These are phyloP conservation scores for Botrytis tulipae DNA, from an alignment of 2,329 filamentous ascomycete genomes.

Conservation along the genomic window DNA sequence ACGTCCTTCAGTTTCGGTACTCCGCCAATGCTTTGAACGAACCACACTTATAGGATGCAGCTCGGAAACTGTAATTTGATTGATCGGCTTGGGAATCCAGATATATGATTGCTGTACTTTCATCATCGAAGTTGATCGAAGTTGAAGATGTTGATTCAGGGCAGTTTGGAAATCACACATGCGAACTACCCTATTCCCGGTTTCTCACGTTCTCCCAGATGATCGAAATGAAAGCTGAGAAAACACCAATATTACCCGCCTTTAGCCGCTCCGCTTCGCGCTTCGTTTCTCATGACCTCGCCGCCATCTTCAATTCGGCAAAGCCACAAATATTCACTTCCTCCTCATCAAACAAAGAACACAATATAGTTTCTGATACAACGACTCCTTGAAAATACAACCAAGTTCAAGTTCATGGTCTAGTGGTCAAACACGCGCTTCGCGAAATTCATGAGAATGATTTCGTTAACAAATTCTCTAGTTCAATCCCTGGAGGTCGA, in stretches of 20 bases:
- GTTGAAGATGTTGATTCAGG: background rate
- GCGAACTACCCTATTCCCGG: background rate
- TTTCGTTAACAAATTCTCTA: background rate
- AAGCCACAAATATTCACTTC: conserved; percentile 11
- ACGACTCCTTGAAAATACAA: background rate
- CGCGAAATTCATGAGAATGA: background rate
- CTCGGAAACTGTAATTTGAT: too few relatives aligned
- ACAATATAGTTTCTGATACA: background rate
- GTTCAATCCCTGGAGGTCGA: conserved; percentile 4
- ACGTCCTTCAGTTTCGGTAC: background rate
- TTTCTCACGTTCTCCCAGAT: too few relatives aligned
- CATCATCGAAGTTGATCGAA: background rate
- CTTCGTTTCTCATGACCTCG: background rate
- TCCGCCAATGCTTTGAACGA: background rate
- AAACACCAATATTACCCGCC: background rate
- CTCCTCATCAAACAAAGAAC: background rate
- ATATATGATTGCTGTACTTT: background rate
- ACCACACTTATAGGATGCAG: too few relatives aligned
- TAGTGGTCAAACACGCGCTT: conserved; percentile 1
- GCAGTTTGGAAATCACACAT: background rate
- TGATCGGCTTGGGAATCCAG: background rate
- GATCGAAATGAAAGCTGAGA: background rate
- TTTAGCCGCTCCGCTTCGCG: background rate
- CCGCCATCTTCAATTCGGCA: background rate
- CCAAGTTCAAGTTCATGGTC: conserved; percentile 18